Conservation (phyloP, 202 grass and related monocot species). For the Carex arenaria region DNA sequence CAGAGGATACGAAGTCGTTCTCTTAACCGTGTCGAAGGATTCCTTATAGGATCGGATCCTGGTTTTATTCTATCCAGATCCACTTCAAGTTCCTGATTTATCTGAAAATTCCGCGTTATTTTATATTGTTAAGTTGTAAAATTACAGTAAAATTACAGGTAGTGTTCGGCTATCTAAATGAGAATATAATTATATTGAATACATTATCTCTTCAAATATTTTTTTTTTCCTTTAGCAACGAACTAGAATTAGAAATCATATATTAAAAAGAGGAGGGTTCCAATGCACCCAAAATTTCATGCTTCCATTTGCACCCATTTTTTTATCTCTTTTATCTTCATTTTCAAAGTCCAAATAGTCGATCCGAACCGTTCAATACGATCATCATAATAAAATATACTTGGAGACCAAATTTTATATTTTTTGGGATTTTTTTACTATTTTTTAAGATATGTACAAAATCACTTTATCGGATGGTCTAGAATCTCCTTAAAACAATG, state of each 20-base stretch:
- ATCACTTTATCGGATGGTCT: no score
- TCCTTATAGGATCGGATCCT: not conserved
- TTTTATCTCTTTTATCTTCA: no score
- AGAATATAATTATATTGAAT: not conserved
- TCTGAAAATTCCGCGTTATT: not conserved
- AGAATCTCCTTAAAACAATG: no score
- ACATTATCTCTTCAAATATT: not conserved
- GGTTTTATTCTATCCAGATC: not conserved
- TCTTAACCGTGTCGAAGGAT: not conserved
- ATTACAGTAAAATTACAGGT: not conserved
- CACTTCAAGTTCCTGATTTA: not conserved
- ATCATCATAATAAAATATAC: no score
- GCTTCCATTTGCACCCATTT: no score
- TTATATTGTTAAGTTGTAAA: not conserved
- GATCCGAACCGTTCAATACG: no score
- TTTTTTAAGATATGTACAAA: no score
- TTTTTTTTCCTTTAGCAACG: not conserved
- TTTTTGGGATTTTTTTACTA: no score
- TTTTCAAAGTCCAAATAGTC: no score
- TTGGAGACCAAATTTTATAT: no score
- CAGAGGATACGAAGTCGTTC: not conserved
- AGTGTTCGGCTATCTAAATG: not conserved
- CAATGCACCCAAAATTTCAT: no score
- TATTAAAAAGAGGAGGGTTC: no score
- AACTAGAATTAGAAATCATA: not conserved